Evolutionary conservation across 2,329 filamentous ascomycete genomes (phyloP).

Genomic region (Cytospora schulzeri): DNA sequence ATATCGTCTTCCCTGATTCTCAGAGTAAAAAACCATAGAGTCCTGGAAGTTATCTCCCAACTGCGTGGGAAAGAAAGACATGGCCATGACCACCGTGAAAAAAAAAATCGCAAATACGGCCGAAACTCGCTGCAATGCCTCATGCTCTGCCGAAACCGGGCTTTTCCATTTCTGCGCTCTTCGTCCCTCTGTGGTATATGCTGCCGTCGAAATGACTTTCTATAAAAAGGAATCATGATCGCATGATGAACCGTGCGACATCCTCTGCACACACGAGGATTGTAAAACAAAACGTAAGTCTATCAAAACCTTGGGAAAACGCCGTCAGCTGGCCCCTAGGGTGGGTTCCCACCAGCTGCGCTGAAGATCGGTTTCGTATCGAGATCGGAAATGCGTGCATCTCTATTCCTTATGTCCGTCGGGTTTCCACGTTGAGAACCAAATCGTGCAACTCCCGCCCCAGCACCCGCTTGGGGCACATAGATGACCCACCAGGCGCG

Average conservation of each 20-base stretch:
- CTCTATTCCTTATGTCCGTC: conserved; percentile 2
- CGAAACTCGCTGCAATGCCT: conserved; percentile 25
- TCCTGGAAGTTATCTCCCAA: background rate
- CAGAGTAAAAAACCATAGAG: background rate
- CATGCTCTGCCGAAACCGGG: conserved; percentile 16
- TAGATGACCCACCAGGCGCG: conserved; percentile 23
- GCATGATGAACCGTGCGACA: conserved; percentile 9
- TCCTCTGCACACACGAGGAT: conserved; percentile 9
- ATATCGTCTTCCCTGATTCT: background rate
- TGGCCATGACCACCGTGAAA: background rate
- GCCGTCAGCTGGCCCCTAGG: conserved; percentile 5
- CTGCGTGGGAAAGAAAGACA: background rate
- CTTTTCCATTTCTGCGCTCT: conserved; percentile 17
- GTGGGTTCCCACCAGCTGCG: conserved; percentile 2
- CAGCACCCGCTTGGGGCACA: conserved; percentile 21
- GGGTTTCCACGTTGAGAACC: conserved; percentile 9
- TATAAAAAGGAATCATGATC: conserved; percentile 20
- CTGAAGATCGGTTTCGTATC: conserved; percentile 6
- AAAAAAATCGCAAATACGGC: conserved; percentile 7
- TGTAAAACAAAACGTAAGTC: conserved; percentile 1
- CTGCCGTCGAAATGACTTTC: conserved; percentile 25
- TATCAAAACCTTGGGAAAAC: conserved; percentile 8
- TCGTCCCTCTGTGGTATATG: conserved; percentile 27
- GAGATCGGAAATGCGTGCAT: conserved; percentile 4
- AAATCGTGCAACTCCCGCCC: conserved; percentile 24